Conservation (phyloP, 2,329 filamentous ascomycete species). For the Periconia digitata region DNA sequence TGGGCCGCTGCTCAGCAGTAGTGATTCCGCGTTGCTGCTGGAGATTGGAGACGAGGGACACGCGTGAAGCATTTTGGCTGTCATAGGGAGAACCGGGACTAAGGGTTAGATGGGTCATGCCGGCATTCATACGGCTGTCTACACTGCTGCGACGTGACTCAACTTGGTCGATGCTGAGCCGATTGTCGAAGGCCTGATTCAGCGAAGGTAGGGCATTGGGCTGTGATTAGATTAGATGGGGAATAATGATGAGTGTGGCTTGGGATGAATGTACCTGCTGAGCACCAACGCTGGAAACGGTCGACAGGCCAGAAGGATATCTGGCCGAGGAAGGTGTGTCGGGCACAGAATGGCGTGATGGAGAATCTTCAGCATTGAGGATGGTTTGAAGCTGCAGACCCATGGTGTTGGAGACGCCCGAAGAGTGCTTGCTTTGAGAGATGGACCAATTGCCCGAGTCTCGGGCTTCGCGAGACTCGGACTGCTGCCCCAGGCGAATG, state of each 20-base stretch:
- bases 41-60: slow-evolving; percentile 71
- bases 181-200: slow-evolving; percentile 55
- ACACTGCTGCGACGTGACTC: slow-evolving; percentile 75
- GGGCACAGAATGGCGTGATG: slow-evolving; percentile 45
- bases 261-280: slow-evolving; percentile 27
- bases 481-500: slow-evolving; percentile 33
- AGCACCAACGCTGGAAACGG: not conserved
- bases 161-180: slow-evolving; percentile 53
- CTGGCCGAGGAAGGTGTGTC: slow-evolving; percentile 46
- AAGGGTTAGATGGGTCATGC: slow-evolving; percentile 69
- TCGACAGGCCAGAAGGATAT: slow-evolving; percentile 30
- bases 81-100: slow-evolving; percentile 70
- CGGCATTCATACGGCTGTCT: slow-evolving; percentile 75
- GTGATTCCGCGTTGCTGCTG: slow-evolving; percentile 60
- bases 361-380: slow-evolving; percentile 54
- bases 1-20: slow-evolving; percentile 41
- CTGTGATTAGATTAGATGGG: slow-evolving; percentile 23
- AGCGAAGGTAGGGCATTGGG: slow-evolving; percentile 56
- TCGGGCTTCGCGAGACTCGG: slow-evolving; percentile 53
- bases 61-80: slow-evolving; percentile 74
- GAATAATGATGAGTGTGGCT: not conserved
- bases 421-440: slow-evolving; percentile 57
- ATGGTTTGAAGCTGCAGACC: slow-evolving; percentile 54
- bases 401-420: slow-evolving; percentile 47
- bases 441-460: slow-evolving; percentile 64